Base-by-base conservation (phyloP, 306 rosid genomes). In the Malus sylvestris region DNA sequence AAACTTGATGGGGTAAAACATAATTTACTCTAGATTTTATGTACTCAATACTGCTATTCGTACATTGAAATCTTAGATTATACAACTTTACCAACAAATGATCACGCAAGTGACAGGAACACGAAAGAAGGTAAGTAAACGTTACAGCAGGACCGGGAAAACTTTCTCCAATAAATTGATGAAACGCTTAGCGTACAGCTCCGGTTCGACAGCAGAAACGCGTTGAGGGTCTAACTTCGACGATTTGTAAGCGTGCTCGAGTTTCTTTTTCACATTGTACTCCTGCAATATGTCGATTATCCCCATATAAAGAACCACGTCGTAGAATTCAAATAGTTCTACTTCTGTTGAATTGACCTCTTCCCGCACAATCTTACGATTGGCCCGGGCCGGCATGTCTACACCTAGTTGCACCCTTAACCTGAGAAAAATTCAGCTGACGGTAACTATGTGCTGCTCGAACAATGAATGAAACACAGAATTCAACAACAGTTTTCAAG, bases 331-430 rank as follows among this genome's bases (percentile, higher is more conserved):
- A 60, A 89, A 88, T 74, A 85, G 96, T 74, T 92, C 99, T 22
- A 84, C 86, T 72, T 90, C 96, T 35, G 71, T 27, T 42, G 89
- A 86, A 64, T 87, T 91, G 38, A 74, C 85, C 64, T 75, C 82
- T n/a, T 79, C 90, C 62, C 83, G 80, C 2, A 5, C 70, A 81
- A 88, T 67, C 81, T 88, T 90, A 62, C 74, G 78, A 35, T 68
- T 76, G 1, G 99, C 97, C 79, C 83, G 92, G 30, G 99, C 99
- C 7, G 99, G 99, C 97, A 95, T 92, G 88, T 95, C 90, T 32
- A 95, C 99, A 62, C 99, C 97, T 83, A 95, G 66, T 79, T 95
- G 97, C 83, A 95, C 99, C 44, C 96, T 80, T 75, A 92, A 80
- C 85, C 99, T 95, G 89, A 61, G 62, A 13, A 79, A 23, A 53